A percentile compares a stretch with the other conserved stretches of the same genome.
These are phyloP conservation scores for Eucalyptus victrix DNA, from an alignment of 345 rosid genomes.

Conservation along the genomic window DNA sequence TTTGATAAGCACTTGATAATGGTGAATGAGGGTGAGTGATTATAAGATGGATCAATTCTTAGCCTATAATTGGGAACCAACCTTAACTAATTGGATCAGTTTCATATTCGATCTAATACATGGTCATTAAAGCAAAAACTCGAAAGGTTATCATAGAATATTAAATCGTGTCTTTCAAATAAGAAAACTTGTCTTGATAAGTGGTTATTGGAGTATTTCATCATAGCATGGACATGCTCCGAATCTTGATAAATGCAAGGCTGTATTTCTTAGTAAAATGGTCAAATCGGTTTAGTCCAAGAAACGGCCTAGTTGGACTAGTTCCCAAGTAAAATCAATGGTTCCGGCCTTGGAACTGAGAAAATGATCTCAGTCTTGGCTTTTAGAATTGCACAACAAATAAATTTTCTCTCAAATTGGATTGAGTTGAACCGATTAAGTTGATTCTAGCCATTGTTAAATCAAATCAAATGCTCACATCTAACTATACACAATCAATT, in stretches of 20 bases:
- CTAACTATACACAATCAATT: background rate
- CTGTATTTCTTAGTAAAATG: too few relatives aligned
- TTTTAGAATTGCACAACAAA: fast-evolving
- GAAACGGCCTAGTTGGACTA: background rate
- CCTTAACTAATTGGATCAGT: fast-evolving
- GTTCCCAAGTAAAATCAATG: background rate
- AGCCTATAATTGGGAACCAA: background rate
- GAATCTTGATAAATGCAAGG: background rate
- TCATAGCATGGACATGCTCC: background rate
- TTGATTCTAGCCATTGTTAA: background rate
- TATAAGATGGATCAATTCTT: background rate
- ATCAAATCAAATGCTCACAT: background rate
- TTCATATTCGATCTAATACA: fast-evolving
- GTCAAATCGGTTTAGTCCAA: background rate
- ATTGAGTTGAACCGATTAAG: fast-evolving
- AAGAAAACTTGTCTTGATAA: background rate
- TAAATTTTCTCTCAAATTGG: fast-evolving
- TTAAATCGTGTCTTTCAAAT: background rate
- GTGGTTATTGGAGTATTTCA: background rate
- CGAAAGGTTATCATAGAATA: background rate
- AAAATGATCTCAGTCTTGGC: background rate
- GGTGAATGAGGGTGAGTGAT: background rate
- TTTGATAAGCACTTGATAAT: background rate
- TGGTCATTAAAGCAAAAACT: background rate
- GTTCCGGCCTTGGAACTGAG: fast-evolving